phyloP scores from a whole-genome alignment of 1,139 yeast genomes.

The Magnusiomyces sp. region DNA sequence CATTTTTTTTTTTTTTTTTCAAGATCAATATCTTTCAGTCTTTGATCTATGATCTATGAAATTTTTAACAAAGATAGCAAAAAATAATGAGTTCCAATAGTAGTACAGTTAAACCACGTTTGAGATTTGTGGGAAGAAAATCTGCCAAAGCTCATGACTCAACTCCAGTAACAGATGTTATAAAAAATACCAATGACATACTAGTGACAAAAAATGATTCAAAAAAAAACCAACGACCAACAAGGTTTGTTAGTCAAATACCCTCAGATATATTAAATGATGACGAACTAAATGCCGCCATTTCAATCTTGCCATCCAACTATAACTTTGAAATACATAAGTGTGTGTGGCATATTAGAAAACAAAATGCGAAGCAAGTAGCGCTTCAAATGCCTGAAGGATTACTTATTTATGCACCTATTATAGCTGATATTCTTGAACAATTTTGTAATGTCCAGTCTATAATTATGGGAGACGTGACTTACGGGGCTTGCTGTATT shows the following conservation, averaged over 20 bases:
- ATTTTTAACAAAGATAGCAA: neutral
- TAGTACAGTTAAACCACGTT: constrained; percentile 5
- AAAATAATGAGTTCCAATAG: neutral
- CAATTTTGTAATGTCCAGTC: constrained; percentile 86
- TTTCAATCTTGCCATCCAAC: constrained; percentile 73
- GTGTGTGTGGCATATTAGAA: constrained; percentile 85
- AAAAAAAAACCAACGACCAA: constrained; percentile 3
- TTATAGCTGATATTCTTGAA: constrained; percentile 82
- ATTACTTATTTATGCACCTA: constrained; percentile 71
- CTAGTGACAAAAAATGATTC: constrained; percentile 12
- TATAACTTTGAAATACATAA: constrained; percentile 94
- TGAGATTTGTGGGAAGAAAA: constrained; percentile 14
- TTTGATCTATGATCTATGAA: neutral
- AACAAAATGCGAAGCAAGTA: constrained; percentile 63
- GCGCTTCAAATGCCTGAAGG: constrained; percentile 99
- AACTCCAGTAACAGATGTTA: neutral
- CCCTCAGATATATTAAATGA: constrained; percentile 80
- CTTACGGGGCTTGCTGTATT: constrained; percentile 97
- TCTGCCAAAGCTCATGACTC: constrained; percentile 3
- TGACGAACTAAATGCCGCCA: constrained; percentile 71
- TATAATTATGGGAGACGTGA: constrained; percentile 96
- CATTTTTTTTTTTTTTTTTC: too few relatives aligned
- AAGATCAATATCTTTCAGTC: neutral
- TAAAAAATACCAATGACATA: constrained; percentile 1
- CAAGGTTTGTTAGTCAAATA: constrained; percentile 64